A percentile compares a stretch with the other conserved stretches of the same genome.
Conservation (phyloP, 108 stramenopile genomes). For the Nitzschia palea region DNA sequence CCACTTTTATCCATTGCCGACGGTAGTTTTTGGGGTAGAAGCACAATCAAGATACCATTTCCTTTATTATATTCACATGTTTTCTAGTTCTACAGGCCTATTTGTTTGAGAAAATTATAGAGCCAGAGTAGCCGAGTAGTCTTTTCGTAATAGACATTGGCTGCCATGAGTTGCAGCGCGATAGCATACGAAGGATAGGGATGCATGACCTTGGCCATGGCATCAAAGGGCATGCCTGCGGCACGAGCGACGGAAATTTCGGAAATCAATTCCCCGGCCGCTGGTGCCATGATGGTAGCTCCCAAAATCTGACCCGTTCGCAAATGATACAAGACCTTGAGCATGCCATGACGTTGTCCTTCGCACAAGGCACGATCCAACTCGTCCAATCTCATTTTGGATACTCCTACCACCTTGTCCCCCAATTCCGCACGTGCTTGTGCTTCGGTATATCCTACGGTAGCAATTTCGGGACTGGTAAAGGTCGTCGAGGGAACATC, state of each 20-base stretch:
- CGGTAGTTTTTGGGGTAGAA: no score
- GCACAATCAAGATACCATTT: no score
- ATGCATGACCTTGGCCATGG: slow-evolving; percentile 58
- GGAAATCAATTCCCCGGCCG: slow-evolving; percentile 63
- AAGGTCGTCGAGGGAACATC: slow-evolving; percentile 77
- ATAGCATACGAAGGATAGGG: slow-evolving; percentile 62
- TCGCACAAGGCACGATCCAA: slow-evolving; percentile 58
- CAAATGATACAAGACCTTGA: slow-evolving; percentile 51
- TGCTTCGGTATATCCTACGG: slow-evolving; percentile 78
- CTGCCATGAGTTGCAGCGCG: slow-evolving; percentile 59
- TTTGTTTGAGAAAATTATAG: slow-evolving; percentile 45
- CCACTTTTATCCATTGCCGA: no score
- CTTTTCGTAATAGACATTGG: slow-evolving; percentile 58
- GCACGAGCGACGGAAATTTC: slow-evolving; percentile 52
- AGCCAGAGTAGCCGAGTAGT: slow-evolving; percentile 29
- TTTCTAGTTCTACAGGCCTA: slow-evolving; percentile 37
- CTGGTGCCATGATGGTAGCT: slow-evolving; percentile 58
- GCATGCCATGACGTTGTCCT: slow-evolving; percentile 41
- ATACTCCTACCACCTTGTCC: slow-evolving; percentile 57
- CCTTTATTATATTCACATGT: not conserved
- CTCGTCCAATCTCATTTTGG: slow-evolving; percentile 39
- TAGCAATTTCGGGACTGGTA: slow-evolving; percentile 82
- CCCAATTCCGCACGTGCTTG: slow-evolving; percentile 62
- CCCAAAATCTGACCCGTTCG: slow-evolving; percentile 48
- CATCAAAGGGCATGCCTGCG: slow-evolving; percentile 43